Evolutionary conservation across 1,284 basidiomycete genomes (phyloP).

Genomic region (Mrakiaceae sp.): DNA sequence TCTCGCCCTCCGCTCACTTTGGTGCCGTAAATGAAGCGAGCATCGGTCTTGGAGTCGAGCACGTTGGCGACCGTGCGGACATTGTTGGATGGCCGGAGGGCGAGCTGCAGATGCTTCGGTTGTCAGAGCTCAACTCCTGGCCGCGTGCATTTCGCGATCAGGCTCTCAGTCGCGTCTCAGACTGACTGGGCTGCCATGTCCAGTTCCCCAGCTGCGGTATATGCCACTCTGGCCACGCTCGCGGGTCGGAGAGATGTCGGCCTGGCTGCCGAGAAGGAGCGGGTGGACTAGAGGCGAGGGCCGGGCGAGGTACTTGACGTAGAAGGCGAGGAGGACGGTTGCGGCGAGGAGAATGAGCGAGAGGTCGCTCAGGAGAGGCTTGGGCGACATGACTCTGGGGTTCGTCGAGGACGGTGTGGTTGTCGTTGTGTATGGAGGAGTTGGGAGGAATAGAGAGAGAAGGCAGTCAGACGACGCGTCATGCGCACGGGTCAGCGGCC

Average conservation of each 20-base stretch:
- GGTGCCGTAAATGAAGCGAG: slow-evolving; percentile 28
- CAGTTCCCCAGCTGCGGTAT: slow-evolving; percentile 34
- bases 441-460: not conserved
- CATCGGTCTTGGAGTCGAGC: slow-evolving; percentile 12
- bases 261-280: slow-evolving; percentile 33
- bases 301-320: slow-evolving; percentile 28
- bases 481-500: too few relatives aligned
- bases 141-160: not conserved
- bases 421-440: not conserved
- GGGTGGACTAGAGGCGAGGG: slow-evolving; percentile 33
- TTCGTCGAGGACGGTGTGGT: not conserved
- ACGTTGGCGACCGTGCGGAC: slow-evolving; percentile 30
- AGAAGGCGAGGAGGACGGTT: slow-evolving; percentile 26
- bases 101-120: slow-evolving; percentile 22
- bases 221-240: slow-evolving; percentile 29
- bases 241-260: slow-evolving; percentile 28
- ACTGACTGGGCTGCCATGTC: slow-evolving; percentile 33
- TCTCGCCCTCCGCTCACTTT: slow-evolving; percentile 10
- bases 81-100: slow-evolving; percentile 29
- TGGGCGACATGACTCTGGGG: not conserved
- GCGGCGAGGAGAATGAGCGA: slow-evolving; percentile 28
- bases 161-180: too few relatives aligned
- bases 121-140: not conserved
- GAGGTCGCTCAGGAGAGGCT: slow-evolving; percentile 22
- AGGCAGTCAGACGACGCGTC: too few relatives aligned